Evolutionary conservation across 768 basidiomycete species (phyloP), one percentile per base, ranked within the genome.

Genomic region (Rickenella mellea): DNA sequence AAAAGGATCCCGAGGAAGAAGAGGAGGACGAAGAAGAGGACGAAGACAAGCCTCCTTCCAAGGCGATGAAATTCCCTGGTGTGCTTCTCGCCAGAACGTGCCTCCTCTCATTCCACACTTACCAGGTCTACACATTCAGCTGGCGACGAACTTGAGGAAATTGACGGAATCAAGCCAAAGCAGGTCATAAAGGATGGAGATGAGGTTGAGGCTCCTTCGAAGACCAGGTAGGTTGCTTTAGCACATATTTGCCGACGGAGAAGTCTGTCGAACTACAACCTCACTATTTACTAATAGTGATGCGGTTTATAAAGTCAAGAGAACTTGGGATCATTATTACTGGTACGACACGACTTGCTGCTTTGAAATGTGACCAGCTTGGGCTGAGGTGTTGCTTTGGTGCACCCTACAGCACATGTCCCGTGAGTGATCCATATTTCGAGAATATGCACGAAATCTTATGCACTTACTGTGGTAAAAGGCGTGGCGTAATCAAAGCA

Each of bases 71-170:
- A 8, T 56, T 65, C 3, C 72, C 72, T 9, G 65, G 65, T 7
- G 55, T 79, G 2, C 57, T 79, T 40, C 59, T 79, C 1, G 76
- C 76, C 0, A 69, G 67, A 46, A 75, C 74, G 40, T 77, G 74
- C 12, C 12, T 31, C 29, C 12, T 31, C 1, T 12, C 2, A 15
- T 31, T 31, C 29, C 12, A n/a, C n/a, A n/a, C n/a, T n/a, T n/a
- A n/a, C n/a, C n/a, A n/a, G n/a, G n/a, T n/a, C n/a, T n/a, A n/a
- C n/a, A n/a, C n/a, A n/a, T n/a, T n/a, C 15, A 17, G 9, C 33
- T 19, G 15, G 24, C 33, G 73, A 74, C 51, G 73, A 70, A 50
- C 67, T 76, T 17, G 65, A 63, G 39, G 66, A 67, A 52, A 75
- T 76, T 39, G 62, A 69, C 47, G 74, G 74, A 11, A 55, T 73